These are phyloP conservation scores for Hysterangium stoloniferum DNA, from an alignment of 768 basidiomycete genomes.

Conservation along the genomic window DNA sequence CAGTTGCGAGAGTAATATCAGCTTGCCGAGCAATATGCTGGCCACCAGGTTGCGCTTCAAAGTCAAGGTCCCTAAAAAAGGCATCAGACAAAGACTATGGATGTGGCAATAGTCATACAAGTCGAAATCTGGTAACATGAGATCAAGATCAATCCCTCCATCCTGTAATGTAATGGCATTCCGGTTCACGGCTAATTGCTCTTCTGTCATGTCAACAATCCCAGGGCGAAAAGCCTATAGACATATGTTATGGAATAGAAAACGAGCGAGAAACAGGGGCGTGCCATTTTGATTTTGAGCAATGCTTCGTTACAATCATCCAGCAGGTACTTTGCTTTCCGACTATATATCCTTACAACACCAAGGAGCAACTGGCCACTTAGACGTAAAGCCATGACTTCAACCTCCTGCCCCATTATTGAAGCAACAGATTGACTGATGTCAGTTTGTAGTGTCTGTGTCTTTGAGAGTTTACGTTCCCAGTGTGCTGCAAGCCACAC, in stretches of 20 bases:
- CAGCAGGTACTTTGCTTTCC: constrained; percentile 94
- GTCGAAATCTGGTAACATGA: constrained; percentile 77
- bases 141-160: constrained; percentile 57
- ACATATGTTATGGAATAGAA: constrained; percentile 2
- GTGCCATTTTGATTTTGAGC: constrained; percentile 89
- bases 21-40: constrained; percentile 79
- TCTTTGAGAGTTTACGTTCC: constrained; percentile 95
- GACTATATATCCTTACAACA: constrained; percentile 94
- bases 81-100: constrained; percentile 14
- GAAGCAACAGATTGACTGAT: constrained; percentile 95
- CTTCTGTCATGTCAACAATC: constrained; percentile 92
- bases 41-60: constrained; percentile 62
- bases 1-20: constrained; percentile 80
- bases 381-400: constrained; percentile 90
- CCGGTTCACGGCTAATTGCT: constrained; percentile 79
- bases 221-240: constrained; percentile 87
- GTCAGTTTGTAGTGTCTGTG: constrained; percentile 89
- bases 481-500: constrained; percentile 99
- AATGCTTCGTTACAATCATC: constrained; percentile 98
- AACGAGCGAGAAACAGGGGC: constrained; percentile 7
- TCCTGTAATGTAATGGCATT: constrained; percentile 81
- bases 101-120: constrained; percentile 55
- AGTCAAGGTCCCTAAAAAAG: constrained; percentile 63
- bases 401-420: constrained; percentile 90
- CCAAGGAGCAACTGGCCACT: constrained; percentile 95